Conservation (phyloP, 306 rosid genomes). For the Cicer chorassanicum region DNA sequence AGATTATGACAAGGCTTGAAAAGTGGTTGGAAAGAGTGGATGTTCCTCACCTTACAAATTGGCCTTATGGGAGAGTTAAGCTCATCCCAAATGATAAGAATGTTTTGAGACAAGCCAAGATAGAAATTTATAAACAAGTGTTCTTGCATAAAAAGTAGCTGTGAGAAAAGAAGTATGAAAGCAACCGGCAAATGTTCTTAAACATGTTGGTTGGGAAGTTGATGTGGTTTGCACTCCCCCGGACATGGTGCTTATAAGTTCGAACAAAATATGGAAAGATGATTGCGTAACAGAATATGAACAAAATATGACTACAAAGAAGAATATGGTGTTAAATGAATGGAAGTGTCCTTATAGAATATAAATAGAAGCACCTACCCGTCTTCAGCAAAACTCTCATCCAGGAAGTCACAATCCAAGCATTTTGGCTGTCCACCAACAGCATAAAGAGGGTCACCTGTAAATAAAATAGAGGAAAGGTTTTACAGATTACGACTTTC, state of each 20-base stretch:
- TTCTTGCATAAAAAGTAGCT: not conserved
- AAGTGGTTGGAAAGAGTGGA: not conserved
- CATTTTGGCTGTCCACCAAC: conserved; percentile 81
- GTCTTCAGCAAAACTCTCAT: conserved; percentile 71
- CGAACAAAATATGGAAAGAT: not conserved
- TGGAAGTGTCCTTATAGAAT: conserved; percentile 1
- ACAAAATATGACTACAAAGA: conserved; percentile 8
- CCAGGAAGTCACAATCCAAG: conserved; percentile 52
- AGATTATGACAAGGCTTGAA: not conserved
- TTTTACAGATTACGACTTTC: not conserved
- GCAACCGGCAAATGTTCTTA: not conserved
- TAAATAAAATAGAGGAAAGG: conserved; percentile 4
- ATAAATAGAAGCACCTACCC: conserved; percentile 61
- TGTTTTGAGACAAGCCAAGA: not conserved
- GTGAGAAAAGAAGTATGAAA: not conserved
- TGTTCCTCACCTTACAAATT: not conserved
- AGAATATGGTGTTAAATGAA: conserved; percentile 32
- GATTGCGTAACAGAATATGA: conserved; percentile 15
- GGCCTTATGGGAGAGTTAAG: not conserved
- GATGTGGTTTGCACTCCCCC: conserved; percentile 2
- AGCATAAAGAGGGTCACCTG: conserved; percentile 90
- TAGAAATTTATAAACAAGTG: not conserved
- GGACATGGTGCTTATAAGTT: not conserved
- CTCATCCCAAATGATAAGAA: not conserved
- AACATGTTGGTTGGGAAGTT: not conserved